Conservation (phyloP, 768 basidiomycete genomes). For the Kwoniella heveanensis region DNA sequence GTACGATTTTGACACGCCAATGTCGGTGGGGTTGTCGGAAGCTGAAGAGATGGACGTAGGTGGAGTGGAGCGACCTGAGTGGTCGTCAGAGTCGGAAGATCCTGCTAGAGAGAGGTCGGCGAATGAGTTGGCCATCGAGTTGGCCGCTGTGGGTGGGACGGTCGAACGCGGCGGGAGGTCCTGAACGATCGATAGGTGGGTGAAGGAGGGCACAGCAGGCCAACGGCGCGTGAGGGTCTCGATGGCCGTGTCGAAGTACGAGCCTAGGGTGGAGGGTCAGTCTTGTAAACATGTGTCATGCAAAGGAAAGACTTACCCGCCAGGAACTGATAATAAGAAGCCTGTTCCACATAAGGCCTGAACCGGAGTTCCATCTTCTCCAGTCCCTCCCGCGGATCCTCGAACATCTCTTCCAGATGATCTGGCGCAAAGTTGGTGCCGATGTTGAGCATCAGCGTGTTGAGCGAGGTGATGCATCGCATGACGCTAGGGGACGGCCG, state of each 20-base stretch:
- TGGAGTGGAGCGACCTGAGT: slow-evolving; percentile 31
- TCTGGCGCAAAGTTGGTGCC: slow-evolving; percentile 82
- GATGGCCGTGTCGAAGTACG: slow-evolving; percentile 78
- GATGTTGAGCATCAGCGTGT: slow-evolving; percentile 64
- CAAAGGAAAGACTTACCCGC: slow-evolving; percentile 59
- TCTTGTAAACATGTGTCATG: too few relatives aligned
- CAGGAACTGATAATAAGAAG: slow-evolving; percentile 80
- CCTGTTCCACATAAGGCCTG: slow-evolving; percentile 74
- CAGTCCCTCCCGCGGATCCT: slow-evolving; percentile 61
- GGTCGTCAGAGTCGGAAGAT: slow-evolving; percentile 26
- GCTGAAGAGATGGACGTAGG: slow-evolving; percentile 54
- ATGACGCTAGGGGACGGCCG: slow-evolving; percentile 58
- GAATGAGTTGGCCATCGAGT: slow-evolving; percentile 23
- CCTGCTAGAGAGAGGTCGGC: slow-evolving; percentile 34
- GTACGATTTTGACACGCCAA: slow-evolving; percentile 41
- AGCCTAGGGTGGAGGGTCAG: too few relatives aligned
- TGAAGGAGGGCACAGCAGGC: slow-evolving; percentile 58
- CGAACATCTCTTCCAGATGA: slow-evolving; percentile 71
- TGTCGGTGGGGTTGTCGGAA: slow-evolving; percentile 22
- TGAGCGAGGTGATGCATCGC: slow-evolving; percentile 61
- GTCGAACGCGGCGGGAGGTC: slow-evolving; percentile 55
- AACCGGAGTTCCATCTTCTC: slow-evolving; percentile 69
- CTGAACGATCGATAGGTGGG: slow-evolving; percentile 56
- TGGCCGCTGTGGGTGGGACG: slow-evolving; percentile 37
- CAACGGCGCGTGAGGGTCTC: slow-evolving; percentile 65